These are phyloP conservation scores for Epichloe sp. DNA, from an alignment of 2,329 filamentous ascomycete genomes.

Conservation along the genomic window DNA sequence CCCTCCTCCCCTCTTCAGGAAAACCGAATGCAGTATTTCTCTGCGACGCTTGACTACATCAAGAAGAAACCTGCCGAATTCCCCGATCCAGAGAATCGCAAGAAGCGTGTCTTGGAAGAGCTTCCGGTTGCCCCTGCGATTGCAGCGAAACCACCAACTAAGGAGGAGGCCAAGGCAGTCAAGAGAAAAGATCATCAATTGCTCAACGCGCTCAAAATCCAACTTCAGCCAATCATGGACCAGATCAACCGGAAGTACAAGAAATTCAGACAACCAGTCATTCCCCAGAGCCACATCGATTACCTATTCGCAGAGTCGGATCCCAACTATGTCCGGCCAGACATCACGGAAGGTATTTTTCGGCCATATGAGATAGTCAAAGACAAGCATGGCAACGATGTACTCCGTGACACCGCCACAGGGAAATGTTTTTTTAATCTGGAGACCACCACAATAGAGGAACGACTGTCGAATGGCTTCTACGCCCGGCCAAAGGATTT, in stretches of 20 bases:
- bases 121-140: constrained; percentile 64
- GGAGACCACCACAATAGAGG: constrained; percentile 84
- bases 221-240: constrained; percentile 91
- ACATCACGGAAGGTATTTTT: constrained; percentile 38
- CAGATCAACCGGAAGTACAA: constrained; percentile 85
- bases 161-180: constrained; percentile 68
- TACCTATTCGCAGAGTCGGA: constrained; percentile 80
- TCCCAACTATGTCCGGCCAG: constrained; percentile 51
- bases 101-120: constrained; percentile 68
- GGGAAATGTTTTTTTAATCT: constrained; percentile 92
- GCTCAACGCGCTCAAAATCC: constrained; percentile 76
- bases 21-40: constrained; percentile 69
- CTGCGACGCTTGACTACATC: constrained; percentile 59
- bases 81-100: constrained; percentile 73
- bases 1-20: constrained; percentile 18
- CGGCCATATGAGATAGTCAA: constrained; percentile 69
- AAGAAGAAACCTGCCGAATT: constrained; percentile 72
- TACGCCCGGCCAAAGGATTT: constrained; percentile 89
- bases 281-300: constrained; percentile 59
- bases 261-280: constrained; percentile 70
- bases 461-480: constrained; percentile 91
- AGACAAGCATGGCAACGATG: constrained; percentile 66
- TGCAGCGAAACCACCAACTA: constrained; percentile 53
- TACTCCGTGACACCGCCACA: constrained; percentile 60
- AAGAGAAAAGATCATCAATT: constrained; percentile 72